Evolutionary conservation across 495 filamentous ascomycete species (phyloP), one percentile per base, ranked within the genome.

Genomic region (Echria macrotheca): DNA sequence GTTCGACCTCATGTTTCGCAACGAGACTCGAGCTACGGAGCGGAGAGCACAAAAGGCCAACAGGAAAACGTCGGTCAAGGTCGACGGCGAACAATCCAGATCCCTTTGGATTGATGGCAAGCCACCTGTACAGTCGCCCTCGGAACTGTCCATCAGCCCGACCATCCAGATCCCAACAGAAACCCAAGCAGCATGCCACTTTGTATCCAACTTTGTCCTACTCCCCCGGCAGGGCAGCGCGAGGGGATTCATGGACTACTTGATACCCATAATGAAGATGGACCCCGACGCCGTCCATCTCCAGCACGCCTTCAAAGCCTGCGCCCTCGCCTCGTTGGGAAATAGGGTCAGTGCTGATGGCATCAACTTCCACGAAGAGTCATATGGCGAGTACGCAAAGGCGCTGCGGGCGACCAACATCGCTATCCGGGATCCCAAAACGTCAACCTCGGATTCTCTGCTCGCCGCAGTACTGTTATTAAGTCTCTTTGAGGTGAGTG

Each of bases 1-100:
- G 15, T 83, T 87, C 49, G 84, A 87, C 58, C 60, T 87, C 10
- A 71, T 86, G 41, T 74, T 85, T 39, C 74, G 84, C 29, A 80
- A 84, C 57, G 80, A 84, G 52, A 85, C 79, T n/a, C 64, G 74
- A 40, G 76, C 79, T 1, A 77, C 78, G 3, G 78, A 78, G 39
- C 71, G 73, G 38, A 69, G 76, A 45, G 75, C 72, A 12, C 61
- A 64, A 46, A 70, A 59, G 47, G 64, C 68, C 15, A 65, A 44
- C 55, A 63, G 46, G 45, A 70, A 69, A 18, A 14, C 23, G 1
- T 36, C 21, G 17, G 24, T 36, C 33, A 8, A 24, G 21, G 21
- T 19, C 33, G 32, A 19, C 41, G 19, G 2, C 38, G 38, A 23
- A 46, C 31, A 29, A 2, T 50, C 52, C 5, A 28, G 58, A 1